Percentiles rank a stretch among this genome's conserved stretches.
Evolutionary conservation across 2,329 filamentous ascomycete genomes (phyloP).

Genomic region (Xylaria sp.): DNA sequence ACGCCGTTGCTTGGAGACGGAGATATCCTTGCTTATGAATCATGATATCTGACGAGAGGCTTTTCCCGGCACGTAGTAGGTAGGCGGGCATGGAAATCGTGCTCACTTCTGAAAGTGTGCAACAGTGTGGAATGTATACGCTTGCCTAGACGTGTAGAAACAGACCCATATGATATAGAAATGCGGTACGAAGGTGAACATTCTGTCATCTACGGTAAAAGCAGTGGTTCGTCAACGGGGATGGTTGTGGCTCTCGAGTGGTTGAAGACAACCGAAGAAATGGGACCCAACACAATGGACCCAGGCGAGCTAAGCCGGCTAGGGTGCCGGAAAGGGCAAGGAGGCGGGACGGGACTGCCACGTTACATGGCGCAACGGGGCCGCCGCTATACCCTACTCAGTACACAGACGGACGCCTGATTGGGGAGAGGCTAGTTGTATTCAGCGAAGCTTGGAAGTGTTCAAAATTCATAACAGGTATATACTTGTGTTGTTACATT

Average conservation of each 20-base stretch:
- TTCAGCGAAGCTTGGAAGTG: too few relatives aligned
- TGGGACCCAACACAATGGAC: constrained; percentile 17
- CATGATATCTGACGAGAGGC: not conserved
- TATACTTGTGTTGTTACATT: too few relatives aligned
- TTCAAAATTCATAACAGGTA: too few relatives aligned
- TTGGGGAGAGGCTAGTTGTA: not conserved
- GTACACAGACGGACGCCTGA: not conserved
- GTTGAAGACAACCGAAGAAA: not conserved
- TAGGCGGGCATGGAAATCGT: too few relatives aligned
- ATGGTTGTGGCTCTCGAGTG: not conserved
- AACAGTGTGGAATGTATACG: not conserved
- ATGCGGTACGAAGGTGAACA: not conserved
- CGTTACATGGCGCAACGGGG: constrained; percentile 17
- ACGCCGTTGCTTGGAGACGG: constrained; percentile 18
- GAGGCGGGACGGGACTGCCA: constrained; percentile 12
- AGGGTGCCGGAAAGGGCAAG: constrained; percentile 6
- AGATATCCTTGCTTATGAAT: not conserved
- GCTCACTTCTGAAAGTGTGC: too few relatives aligned
- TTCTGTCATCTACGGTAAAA: not conserved
- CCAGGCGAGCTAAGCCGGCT: constrained; percentile 9
- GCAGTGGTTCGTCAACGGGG: not conserved
- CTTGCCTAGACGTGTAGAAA: not conserved
- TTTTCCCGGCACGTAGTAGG: not conserved
- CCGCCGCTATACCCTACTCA: not conserved
- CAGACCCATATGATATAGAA: not conserved